phyloP scores from a whole-genome alignment of 169 alveolate species.

The Babesia divergens region DNA sequence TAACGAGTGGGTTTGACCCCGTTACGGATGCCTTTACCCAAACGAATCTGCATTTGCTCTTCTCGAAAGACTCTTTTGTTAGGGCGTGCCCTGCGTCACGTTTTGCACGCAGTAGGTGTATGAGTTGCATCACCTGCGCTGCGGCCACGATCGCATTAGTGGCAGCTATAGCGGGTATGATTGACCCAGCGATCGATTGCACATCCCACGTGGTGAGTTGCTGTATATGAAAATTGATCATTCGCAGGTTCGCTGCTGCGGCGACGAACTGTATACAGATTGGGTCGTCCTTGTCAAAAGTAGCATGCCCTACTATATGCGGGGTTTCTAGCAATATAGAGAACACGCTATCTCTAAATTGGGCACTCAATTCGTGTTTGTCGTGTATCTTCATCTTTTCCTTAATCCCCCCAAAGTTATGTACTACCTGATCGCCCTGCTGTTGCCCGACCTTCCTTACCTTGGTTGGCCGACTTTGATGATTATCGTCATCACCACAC shows the following conservation, averaged over 20 bases:
- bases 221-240: slow-evolving; percentile 84
- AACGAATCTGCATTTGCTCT: slow-evolving; percentile 36
- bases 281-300: slow-evolving; percentile 92
- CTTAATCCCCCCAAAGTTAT: neutral
- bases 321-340: neutral
- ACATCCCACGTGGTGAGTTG: slow-evolving; percentile 75
- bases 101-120: slow-evolving; percentile 49
- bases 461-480: neutral
- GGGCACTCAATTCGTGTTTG: slow-evolving; percentile 18
- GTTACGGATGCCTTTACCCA: slow-evolving; percentile 55
- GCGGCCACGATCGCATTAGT: slow-evolving; percentile 94
- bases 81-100: neutral
- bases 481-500: neutral
- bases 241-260: slow-evolving; percentile 89
- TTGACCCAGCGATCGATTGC: slow-evolving; percentile 95
- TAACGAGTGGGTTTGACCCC: slow-evolving; percentile 45
- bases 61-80: neutral
- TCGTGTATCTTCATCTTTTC: slow-evolving; percentile 8
- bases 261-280: slow-evolving; percentile 85
- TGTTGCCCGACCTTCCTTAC: slow-evolving; percentile 1
- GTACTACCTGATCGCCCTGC: neutral
- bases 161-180: slow-evolving; percentile 94
- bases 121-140: slow-evolving; percentile 85
- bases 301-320: slow-evolving; percentile 57
- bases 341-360: slow-evolving; percentile 23